A percentile compares a stretch with the other conserved stretches of the same genome.
Evolutionary conservation across 2,329 filamentous ascomycete genomes (phyloP).

Genomic region (Clarireedia monteithiana): DNA sequence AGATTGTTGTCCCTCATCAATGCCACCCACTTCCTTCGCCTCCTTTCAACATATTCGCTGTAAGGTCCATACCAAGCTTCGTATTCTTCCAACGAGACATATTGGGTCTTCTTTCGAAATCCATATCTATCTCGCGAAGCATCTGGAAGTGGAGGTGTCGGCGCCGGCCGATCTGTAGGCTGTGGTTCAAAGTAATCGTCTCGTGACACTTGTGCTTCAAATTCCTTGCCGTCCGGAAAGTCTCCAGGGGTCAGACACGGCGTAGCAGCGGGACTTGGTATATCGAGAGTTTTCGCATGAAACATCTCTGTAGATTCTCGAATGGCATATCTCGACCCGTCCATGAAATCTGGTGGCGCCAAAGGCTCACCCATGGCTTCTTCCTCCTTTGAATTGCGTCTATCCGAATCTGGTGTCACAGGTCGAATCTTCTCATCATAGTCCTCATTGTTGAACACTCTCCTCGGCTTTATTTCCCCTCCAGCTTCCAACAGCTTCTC

Average conservation of each 20-base stretch:
- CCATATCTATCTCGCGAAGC: conserved; percentile 70
- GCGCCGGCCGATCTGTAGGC: conserved; percentile 8
- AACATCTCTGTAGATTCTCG: conserved; percentile 35
- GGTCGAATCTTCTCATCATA: conserved; percentile 12
- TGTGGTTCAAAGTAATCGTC: conserved; percentile 12
- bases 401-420: conserved; percentile 17
- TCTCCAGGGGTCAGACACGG: neutral
- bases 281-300: conserved; percentile 26
- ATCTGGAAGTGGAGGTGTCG: conserved; percentile 15
- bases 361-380: conserved; percentile 23
- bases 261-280: conserved; percentile 37
- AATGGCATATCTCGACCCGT: conserved; percentile 11
- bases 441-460: neutral
- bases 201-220: conserved; percentile 9
- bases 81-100: conserved; percentile 69
- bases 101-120: conserved; percentile 80
- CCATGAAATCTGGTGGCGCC: conserved; percentile 1
- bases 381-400: conserved; percentile 14
- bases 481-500: conserved; percentile 3
- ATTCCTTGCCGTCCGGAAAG: neutral
- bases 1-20: conserved; percentile 72
- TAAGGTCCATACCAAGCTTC: conserved; percentile 76
- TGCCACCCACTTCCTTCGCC: conserved; percentile 73
- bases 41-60: conserved; percentile 62
- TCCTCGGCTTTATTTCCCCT: neutral